phyloP scores from a whole-genome alignment of 2,329 filamentous ascomycete species.

The Xylaria arbuscula region DNA sequence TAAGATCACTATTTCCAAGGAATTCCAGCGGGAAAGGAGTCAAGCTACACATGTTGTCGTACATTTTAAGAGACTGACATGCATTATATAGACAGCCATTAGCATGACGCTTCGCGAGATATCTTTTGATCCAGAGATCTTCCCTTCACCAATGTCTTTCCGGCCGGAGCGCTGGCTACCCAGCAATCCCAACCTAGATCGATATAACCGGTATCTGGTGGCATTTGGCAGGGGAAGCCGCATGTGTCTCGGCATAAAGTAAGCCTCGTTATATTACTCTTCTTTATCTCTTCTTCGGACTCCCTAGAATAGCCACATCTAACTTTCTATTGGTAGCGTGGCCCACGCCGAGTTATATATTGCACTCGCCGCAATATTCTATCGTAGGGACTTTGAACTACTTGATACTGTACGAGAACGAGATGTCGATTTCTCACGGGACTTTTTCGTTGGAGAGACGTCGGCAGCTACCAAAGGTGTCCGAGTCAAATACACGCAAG shows the following conservation, averaged over 20 bases:
- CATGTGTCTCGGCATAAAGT: constrained; percentile 39
- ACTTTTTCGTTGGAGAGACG: constrained; percentile 39
- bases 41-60: too few relatives aligned
- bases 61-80: neutral
- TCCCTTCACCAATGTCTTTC: constrained; percentile 33
- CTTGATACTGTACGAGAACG: constrained; percentile 34
- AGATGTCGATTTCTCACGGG: constrained; percentile 38
- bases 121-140: constrained; percentile 37
- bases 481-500: constrained; percentile 26
- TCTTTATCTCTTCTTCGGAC: too few relatives aligned
- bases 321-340: constrained; percentile 25
- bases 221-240: constrained; percentile 36
- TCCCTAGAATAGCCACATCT: neutral
- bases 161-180: constrained; percentile 38
- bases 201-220: constrained; percentile 32
- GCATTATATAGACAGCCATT: constrained; percentile 30
- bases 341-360: constrained; percentile 39
- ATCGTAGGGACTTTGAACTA: constrained; percentile 28
- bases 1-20: constrained; percentile 17
- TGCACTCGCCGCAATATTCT: constrained; percentile 32
- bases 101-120: constrained; percentile 39
- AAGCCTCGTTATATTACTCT: constrained; percentile 7
- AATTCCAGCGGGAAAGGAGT: neutral
- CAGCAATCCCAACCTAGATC: constrained; percentile 35
- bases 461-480: constrained; percentile 32